Conservation (phyloP, 768 basidiomycete genomes). For the Leccinellum luteum region DNA sequence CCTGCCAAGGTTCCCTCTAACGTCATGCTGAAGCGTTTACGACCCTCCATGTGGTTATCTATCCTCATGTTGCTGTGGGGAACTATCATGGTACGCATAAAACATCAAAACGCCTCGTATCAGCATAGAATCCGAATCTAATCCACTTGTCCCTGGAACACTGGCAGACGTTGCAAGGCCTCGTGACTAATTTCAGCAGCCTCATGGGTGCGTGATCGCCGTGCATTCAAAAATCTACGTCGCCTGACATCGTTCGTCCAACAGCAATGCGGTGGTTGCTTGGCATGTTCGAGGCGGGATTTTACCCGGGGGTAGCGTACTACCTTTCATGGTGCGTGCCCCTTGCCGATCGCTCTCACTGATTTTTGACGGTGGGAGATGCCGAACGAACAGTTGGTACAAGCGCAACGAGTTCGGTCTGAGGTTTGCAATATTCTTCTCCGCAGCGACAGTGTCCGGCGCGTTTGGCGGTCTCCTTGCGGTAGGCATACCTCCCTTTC, state of each 20-base stretch:
- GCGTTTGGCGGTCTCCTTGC: slow-evolving; percentile 78
- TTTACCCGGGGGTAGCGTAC: slow-evolving; percentile 52
- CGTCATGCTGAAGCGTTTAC: slow-evolving; percentile 65
- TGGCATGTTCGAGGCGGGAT: slow-evolving; percentile 62
- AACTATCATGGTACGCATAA: slow-evolving; percentile 58
- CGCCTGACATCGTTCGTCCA: background rate
- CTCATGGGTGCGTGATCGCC: slow-evolving; percentile 50
- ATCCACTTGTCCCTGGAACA: slow-evolving; percentile 5
- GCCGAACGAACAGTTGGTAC: slow-evolving; percentile 46
- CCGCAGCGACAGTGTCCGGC: slow-evolving; percentile 78
- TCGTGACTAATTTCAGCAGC: slow-evolving; percentile 66
- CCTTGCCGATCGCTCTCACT: background rate
- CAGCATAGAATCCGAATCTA: background rate
- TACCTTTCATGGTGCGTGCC: slow-evolving; percentile 65
- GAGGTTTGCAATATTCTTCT: slow-evolving; percentile 66
- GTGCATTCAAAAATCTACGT: background rate
- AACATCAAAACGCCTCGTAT: background rate
- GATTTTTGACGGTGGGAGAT: slow-evolving; percentile 37
- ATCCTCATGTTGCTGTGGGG: slow-evolving; percentile 74
- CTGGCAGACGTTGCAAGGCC: slow-evolving; percentile 64
- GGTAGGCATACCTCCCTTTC: slow-evolving; percentile 34
- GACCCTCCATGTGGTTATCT: slow-evolving; percentile 78
- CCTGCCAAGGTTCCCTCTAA: slow-evolving; percentile 61
- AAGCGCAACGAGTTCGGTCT: slow-evolving; percentile 73
- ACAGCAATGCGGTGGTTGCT: slow-evolving; percentile 70